These are phyloP conservation scores for Colletotrichum coccodes DNA, from an alignment of 2,329 filamentous ascomycete genomes.

Conservation along the genomic window DNA sequence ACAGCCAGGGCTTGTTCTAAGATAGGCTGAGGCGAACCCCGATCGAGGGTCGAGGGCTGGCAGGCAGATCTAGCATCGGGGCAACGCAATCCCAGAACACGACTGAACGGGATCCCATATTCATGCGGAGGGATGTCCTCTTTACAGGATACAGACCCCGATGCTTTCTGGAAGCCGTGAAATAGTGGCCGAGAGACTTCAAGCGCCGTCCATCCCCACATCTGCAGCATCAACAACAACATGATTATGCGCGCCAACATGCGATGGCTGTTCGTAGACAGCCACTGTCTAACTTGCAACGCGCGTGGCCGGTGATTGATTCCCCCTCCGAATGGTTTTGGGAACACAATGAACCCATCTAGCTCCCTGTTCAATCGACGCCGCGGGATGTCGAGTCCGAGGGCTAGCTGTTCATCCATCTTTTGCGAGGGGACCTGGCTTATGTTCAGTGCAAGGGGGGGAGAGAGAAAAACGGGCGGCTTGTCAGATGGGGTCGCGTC, in stretches of 20 bases:
- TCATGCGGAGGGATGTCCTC: neutral
- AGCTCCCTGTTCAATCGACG: neutral
- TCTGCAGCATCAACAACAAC: neutral
- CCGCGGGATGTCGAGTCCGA: neutral
- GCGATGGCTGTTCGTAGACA: neutral
- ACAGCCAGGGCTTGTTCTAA: neutral
- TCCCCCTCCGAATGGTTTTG: neutral
- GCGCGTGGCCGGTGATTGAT: neutral
- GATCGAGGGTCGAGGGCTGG: neutral
- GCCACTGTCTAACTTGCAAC: neutral
- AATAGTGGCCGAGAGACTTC: slow-evolving; percentile 1
- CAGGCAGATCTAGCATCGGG: neutral
- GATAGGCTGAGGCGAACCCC: neutral
- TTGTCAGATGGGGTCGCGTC: slow-evolving; percentile 26
- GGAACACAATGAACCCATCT: neutral
- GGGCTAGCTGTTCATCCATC: neutral
- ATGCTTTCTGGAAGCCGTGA: slow-evolving; percentile 17
- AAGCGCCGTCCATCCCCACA: slow-evolving; percentile 8
- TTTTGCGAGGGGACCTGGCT: neutral
- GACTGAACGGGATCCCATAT: neutral
- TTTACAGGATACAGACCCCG: neutral
- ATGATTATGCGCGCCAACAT: neutral
- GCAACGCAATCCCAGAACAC: neutral
- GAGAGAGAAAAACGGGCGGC: neutral
- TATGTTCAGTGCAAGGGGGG: slow-evolving; percentile 6